Base-by-base conservation (phyloP, 2,329 filamentous ascomycete genomes). In the Colletotrichum eremochloae region DNA sequence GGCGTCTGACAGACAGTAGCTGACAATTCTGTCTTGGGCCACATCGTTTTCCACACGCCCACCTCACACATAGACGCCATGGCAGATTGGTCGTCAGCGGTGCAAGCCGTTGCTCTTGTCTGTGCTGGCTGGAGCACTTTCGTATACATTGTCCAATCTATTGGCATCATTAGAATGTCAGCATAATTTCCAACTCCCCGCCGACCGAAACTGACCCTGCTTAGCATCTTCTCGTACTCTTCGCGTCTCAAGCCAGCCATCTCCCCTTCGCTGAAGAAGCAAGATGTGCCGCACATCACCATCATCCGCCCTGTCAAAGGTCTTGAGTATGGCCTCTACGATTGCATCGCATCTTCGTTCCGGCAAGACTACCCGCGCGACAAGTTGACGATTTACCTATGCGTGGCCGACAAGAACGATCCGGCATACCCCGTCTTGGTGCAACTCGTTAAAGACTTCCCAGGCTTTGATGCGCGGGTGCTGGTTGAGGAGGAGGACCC, bases 261-360 rank as follows among this genome's bases (percentile, higher is more conserved):
- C 20, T 90, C 89, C 3, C 82, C 89, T 1, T 81, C 80, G 0
- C 82, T 91, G 1, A 81, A 82, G 5, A 78, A 83, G 52, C 80
- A 87, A 75, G 83, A 91, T 50, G 86, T 94, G 3, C 96, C 95
- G 20, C 91, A 94, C 83, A 88, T 99, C 77, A 98, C 96, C 42
- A 88, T 97, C 73, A 95, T 99, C 76, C 93, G 96, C 2, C 97
- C 96, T 0, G 92, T 97, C 75, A 98, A 98, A 83, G 96, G 95
- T 73, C 87, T 97, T 68, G 96, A 98, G 80, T 93, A 95, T 5
- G 90, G 91, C 75, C 90, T 98, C 33, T 97, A 97, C 86, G 94
- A 97, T 78, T 98, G 96, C 79, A 91, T 99, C 52, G 93, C 93
- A 40, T 93, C 95, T 6, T 94, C 93, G 2, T 95, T 98, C 80